Evolutionary conservation across 2,329 filamentous ascomycete genomes (phyloP), one percentile per base, ranked within the genome.

Genomic region (Fusarium nurragi): DNA sequence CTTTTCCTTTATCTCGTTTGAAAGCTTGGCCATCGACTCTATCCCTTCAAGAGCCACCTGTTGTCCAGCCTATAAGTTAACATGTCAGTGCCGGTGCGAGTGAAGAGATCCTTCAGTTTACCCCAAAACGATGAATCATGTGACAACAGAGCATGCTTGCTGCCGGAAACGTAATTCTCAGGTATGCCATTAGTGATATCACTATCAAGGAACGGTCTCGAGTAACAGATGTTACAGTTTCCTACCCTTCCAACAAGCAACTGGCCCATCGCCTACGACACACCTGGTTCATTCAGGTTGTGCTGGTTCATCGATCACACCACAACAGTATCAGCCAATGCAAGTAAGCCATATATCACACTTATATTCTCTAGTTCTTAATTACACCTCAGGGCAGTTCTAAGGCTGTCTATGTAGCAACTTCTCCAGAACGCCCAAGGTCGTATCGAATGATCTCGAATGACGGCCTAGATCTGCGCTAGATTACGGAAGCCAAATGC

Each of bases 381-480:
- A 10, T 10, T 1, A 11, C 12, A 11, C 16, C 6, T 19, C 19
- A 58, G 40, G 54, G 49, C 4, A 25, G 47, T 7, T 45, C 44
- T 4, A 49, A 49, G 0, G 49, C 37, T 25, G 12, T 58, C 10
- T 58, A 54, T 14, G 50, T 54, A 1, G 50, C 40, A 8, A 49
- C 49, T 4, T 26, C 49, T 11, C 19, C 28, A 28, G 36, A 21
- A 10, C 49, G 41, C 9, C 36, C 41, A 10, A 28, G 54, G 1
- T 49, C 54, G 16, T 58, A 54, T 7, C 22, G 40, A 10, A 16
- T 54, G 6, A 36, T 58, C 10, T 36, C 49, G 14, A 54, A 54
- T 16, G 11, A 41, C 23, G 40, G 18, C 11, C 26, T 58, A 7
- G 54, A 54, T 2, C 18, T 58, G 2, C 54, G 37, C 9, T 37